Conservation (phyloP, 2,329 filamentous ascomycete species). For the Hymenoscyphus fructigenus region DNA sequence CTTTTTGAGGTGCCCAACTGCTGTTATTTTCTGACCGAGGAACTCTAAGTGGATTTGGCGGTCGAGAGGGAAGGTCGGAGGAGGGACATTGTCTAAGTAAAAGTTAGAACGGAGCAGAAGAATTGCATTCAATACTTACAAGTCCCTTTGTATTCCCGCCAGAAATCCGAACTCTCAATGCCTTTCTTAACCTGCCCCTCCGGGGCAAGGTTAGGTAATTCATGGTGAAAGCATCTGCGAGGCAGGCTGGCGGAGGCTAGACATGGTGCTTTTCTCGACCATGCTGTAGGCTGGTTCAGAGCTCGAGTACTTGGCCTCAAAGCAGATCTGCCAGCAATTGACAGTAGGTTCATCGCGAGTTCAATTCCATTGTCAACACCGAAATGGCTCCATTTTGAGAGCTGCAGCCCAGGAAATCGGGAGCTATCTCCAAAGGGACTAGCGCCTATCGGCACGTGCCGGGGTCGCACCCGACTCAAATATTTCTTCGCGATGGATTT, state of each 20-base stretch:
- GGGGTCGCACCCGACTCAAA: constrained; percentile 10
- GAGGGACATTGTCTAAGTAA: constrained; percentile 15
- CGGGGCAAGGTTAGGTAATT: constrained; percentile 12
- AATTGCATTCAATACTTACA: constrained; percentile 22
- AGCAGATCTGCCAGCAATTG: constrained; percentile 15
- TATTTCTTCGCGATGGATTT: constrained; percentile 35
- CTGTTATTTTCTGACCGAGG: constrained; percentile 45
- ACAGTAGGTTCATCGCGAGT: constrained; percentile 26
- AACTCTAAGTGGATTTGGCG: constrained; percentile 10
- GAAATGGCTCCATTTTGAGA: neutral
- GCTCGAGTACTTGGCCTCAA: constrained; percentile 8
- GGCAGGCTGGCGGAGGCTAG: neutral
- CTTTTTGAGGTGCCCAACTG: constrained; percentile 72
- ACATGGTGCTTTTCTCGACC: neutral
- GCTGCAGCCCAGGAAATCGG: neutral
- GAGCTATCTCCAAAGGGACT: constrained; percentile 30
- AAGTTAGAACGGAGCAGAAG: neutral
- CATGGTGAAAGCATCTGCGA: constrained; percentile 21
- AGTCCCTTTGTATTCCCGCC: constrained; percentile 31
- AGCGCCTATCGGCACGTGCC: constrained; percentile 21
- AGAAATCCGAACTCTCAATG: constrained; percentile 19
- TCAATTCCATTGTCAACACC: constrained; percentile 12
- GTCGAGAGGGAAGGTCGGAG: constrained; percentile 17
- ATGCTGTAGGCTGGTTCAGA: constrained; percentile 5
- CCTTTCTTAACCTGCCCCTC: neutral